Base-by-base conservation (phyloP, 257 asterid species). In the Solanum dulcamara region DNA sequence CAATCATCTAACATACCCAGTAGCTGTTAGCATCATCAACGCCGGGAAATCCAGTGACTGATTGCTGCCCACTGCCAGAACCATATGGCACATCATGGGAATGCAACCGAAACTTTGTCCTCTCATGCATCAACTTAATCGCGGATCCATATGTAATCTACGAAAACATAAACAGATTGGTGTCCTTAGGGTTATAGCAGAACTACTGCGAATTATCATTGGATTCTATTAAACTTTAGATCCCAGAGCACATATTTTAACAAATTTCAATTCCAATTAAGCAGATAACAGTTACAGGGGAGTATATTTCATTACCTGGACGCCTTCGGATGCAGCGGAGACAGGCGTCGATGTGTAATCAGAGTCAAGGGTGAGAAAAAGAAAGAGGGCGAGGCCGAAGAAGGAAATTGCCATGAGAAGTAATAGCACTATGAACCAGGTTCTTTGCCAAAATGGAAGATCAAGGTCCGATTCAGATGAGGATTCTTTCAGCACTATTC, bases 61-160 rank as follows among this genome's bases (percentile, higher is more conserved):
- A 96, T 67, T 94, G 98, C 90, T 96, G 99, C 85, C 99, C 99
- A 79, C 98, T 96, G 55, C 99, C 99, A 79, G 99, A 96, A 81
- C 99, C 98, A 87, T 96, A 96, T 1, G 99, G 97, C 88, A 96
- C 97, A 86, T 96, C 99, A 53, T 96, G 99, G 0, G 99, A 96
- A 84, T 96, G 99, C 51, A 94, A 91, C 84, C 97, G 92, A 84
- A 91, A 83, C 86, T 93, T 93, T 22, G 99, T 92, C 86, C 24
- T 92, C 89, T 93, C 99, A n/a, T 96, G 99, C 97, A 92, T 94
- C 94, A 96, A 89, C 88, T 96, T 96, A 90, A 96, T 91, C 15
- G 85, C 87, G 28, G 97, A 96, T 18, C 99, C 98, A 88, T 92
- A 93, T 9, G 98, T 94, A 84, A 95, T 90, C 99, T 95, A 80